phyloP scores from a whole-genome alignment of 2,329 filamentous ascomycete species.

The Aspergillus sp. region DNA sequence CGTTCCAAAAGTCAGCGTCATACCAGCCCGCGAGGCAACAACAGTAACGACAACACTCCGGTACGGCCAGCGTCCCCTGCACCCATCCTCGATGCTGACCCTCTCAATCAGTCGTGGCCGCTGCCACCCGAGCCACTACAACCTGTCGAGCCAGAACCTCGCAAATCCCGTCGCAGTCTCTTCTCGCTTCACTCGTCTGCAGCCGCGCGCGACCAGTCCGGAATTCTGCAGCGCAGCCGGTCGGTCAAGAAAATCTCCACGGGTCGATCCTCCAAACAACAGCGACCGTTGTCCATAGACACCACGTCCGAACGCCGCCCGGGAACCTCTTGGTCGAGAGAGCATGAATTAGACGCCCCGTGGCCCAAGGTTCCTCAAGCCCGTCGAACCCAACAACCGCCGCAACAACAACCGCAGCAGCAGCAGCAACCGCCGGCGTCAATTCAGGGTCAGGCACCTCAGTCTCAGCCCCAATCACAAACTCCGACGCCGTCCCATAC shows the following conservation, averaged over 20 bases:
- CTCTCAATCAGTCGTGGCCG: conserved; percentile 28
- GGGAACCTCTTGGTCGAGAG: conserved; percentile 3
- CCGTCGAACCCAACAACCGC: conserved; percentile 8
- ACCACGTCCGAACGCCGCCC: conserved; percentile 9
- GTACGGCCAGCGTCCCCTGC: conserved; percentile 11
- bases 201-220: conserved; percentile 21
- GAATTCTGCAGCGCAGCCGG: conserved; percentile 30
- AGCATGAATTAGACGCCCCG: conserved; percentile 7
- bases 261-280: conserved; percentile 17
- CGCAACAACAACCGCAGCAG: conserved; percentile 1
- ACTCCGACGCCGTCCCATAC: background rate
- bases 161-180: conserved; percentile 25
- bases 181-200: conserved; percentile 24
- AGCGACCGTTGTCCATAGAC: conserved; percentile 16
- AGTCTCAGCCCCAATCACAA: background rate
- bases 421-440: conserved; percentile 13
- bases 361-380: conserved; percentile 1
- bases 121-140: conserved; percentile 16
- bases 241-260: conserved; percentile 30
- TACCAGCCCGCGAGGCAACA: conserved; percentile 13
- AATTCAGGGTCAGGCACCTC: conserved; percentile 14
- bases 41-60: conserved; percentile 1
- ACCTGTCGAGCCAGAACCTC: conserved; percentile 25
- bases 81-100: conserved; percentile 27
- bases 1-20: conserved; percentile 32